A percentile compares a stretch with the other conserved stretches of the same genome.
Evolutionary conservation across 768 basidiomycete species (phyloP).

Genomic region (Filobasidium wieringae): DNA sequence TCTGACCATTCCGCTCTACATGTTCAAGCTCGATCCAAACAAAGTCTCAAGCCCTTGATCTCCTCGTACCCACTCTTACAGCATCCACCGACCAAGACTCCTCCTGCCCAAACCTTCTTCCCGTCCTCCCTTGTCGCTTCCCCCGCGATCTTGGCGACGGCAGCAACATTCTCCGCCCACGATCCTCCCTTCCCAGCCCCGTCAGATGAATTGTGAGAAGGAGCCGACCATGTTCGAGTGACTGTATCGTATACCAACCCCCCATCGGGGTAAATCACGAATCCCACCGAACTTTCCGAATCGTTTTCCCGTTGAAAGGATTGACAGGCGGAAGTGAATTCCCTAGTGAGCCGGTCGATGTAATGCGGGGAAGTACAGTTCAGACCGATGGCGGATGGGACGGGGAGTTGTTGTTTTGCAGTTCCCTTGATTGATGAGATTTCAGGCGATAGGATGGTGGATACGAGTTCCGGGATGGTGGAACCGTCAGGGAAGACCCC

Average conservation of each 20-base stretch:
- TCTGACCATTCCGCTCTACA: background rate
- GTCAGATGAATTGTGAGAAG: background rate
- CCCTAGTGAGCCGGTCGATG: slow-evolving; percentile 41
- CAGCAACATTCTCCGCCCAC: slow-evolving; percentile 26
- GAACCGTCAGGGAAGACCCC: slow-evolving; percentile 25
- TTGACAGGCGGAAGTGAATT: slow-evolving; percentile 33
- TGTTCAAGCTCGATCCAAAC: slow-evolving; percentile 2
- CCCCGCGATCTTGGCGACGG: slow-evolving; percentile 16
- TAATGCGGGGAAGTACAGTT: slow-evolving; percentile 55
- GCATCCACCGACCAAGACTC: slow-evolving; percentile 57
- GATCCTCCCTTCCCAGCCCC: slow-evolving; percentile 10
- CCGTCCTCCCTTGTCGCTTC: slow-evolving; percentile 39
- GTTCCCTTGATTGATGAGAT: background rate
- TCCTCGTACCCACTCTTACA: slow-evolving; percentile 53
- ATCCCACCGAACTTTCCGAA: slow-evolving; percentile 27
- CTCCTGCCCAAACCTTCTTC: slow-evolving; percentile 41
- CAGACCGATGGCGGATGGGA: slow-evolving; percentile 46
- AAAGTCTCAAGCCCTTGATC: slow-evolving; percentile 39
- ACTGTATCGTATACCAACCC: slow-evolving; percentile 48
- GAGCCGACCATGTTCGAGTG: slow-evolving; percentile 43
- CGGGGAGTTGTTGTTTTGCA: background rate
- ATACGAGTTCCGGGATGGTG: slow-evolving; percentile 43
- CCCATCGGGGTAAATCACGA: slow-evolving; percentile 65
- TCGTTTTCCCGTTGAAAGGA: background rate
- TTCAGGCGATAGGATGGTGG: slow-evolving; percentile 11